phyloP scores from a whole-genome alignment of 1,284 basidiomycete species.

The Boletellus deceptivus region DNA sequence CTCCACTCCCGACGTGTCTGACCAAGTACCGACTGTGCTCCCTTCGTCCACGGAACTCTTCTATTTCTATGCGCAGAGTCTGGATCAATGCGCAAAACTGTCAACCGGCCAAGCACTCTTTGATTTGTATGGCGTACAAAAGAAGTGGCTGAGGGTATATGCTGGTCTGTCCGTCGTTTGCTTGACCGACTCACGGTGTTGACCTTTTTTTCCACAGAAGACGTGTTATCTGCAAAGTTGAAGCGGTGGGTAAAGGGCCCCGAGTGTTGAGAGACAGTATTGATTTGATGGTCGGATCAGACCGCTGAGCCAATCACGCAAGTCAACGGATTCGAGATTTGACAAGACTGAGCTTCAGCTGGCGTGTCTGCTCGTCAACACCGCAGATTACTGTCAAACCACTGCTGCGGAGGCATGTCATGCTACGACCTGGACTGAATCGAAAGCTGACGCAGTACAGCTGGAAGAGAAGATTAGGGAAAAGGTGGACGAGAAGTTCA shows the following conservation, averaged over 20 bases:
- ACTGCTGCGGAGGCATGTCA: constrained; percentile 77
- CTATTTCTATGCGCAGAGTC: constrained; percentile 93
- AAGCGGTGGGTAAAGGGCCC: constrained; percentile 50
- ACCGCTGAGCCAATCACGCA: constrained; percentile 47
- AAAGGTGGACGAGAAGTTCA: constrained; percentile 74
- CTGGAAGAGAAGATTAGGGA: constrained; percentile 90
- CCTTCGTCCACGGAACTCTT: constrained; percentile 96
- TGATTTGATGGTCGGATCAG: constrained; percentile 25
- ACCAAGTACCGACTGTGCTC: constrained; percentile 67
- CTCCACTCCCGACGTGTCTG: constrained; percentile 45
- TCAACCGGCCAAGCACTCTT: constrained; percentile 81
- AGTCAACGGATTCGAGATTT: constrained; percentile 74
- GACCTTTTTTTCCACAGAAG: constrained; percentile 51
- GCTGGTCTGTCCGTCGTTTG: constrained; percentile 59
- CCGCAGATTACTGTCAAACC: constrained; percentile 95
- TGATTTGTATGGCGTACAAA: constrained; percentile 78
- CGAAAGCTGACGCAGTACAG: constrained; percentile 39
- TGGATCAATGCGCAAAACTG: constrained; percentile 90
- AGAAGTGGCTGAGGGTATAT: constrained; percentile 93
- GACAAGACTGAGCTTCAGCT: constrained; percentile 76
- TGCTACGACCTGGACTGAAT: not conserved
- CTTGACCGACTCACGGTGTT: not conserved
- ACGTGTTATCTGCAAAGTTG: constrained; percentile 73
- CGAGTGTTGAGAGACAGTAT: not conserved
- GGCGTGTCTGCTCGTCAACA: constrained; percentile 88